Base-by-base conservation (phyloP, 2,329 filamentous ascomycete genomes). In the Pyricularia sp. region DNA sequence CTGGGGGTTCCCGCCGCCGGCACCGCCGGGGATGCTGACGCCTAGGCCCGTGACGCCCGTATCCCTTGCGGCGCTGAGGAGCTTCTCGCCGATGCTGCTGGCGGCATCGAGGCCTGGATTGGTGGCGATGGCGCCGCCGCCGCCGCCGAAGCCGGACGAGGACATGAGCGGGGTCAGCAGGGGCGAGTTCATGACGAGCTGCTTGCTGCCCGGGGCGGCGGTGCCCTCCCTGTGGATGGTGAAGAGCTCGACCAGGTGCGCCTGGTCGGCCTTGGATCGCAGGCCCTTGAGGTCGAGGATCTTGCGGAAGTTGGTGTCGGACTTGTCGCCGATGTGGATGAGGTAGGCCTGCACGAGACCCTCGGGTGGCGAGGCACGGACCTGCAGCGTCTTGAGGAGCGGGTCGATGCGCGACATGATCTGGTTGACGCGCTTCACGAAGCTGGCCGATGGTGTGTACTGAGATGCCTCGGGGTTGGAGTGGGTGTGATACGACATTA, bases 281-380 rank as follows among this genome's bases (percentile, higher is more conserved):
- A 99, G 88, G 61, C 94, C 94, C 76, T 99, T 99, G 68, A 99
- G 83, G 63, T 99, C 94, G 60, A 99, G 85, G 66, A 99, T 89
- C 78, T 97, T 97, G 73, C 88, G 88, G 83, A 99, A 99, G 77
- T 99, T 99, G 71, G 86, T 84, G 73, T 97, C 94, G 68, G 89
- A 96, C 65, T 90, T 88, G 79, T 99, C 94, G 69, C 86, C 92
- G 69, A 99, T 94, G 77, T 97, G 94, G 75, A 97, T 96, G 40
- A 99, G 86, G 74, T 99, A 99, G 40, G 94, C 94, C 78, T 97
- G 93, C 0, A 99, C 93, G 3, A 99, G 84, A 1, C 91, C 93
- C 78, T 99, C 94, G 0, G 93, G 90, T 0, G 94, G 94, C 4
- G 89, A 90, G 2, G 93, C 87, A 31, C 91, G 91, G 62, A 99